Evolutionary conservation across 768 basidiomycete genomes (phyloP).

Genomic region (Lactifluus volemus): DNA sequence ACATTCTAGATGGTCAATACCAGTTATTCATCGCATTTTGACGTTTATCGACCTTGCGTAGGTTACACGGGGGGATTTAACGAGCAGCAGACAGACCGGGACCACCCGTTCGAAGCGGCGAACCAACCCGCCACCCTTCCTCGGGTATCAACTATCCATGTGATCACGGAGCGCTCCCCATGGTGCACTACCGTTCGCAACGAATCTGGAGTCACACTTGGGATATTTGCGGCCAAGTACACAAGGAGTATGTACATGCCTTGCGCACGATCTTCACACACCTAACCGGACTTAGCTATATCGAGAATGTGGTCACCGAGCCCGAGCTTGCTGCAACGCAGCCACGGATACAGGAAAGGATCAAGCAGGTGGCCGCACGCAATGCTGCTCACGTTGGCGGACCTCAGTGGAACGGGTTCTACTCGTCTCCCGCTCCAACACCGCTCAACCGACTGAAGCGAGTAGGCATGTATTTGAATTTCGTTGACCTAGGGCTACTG

Average conservation of each 20-base stretch:
- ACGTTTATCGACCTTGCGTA: slow-evolving; percentile 21
- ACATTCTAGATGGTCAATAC: slow-evolving; percentile 52
- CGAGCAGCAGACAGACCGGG: slow-evolving; percentile 46
- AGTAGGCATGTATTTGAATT: slow-evolving; percentile 40
- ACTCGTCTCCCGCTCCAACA: slow-evolving; percentile 37
- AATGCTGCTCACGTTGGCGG: slow-evolving; percentile 23
- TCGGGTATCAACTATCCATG: slow-evolving; percentile 29
- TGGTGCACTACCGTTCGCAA: slow-evolving; percentile 76
- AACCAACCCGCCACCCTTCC: slow-evolving; percentile 34
- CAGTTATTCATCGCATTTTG: not conserved
- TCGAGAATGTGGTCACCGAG: slow-evolving; percentile 58
- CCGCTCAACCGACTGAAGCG: slow-evolving; percentile 47
- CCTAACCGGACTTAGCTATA: slow-evolving; percentile 41
- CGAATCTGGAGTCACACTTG: slow-evolving; percentile 63
- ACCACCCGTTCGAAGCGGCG: slow-evolving; percentile 40
- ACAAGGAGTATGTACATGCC: slow-evolving; percentile 53
- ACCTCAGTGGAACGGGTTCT: slow-evolving; percentile 34
- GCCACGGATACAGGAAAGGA: slow-evolving; percentile 58
- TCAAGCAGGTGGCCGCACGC: slow-evolving; percentile 52
- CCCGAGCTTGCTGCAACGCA: slow-evolving; percentile 53
- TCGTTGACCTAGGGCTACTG: not conserved
- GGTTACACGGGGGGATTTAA: slow-evolving; percentile 59
- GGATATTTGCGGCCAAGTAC: slow-evolving; percentile 67
- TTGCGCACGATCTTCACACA: slow-evolving; percentile 2
- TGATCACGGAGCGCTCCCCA: slow-evolving; percentile 45